Percentiles rank a stretch among this genome's conserved stretches.
Evolutionary conservation across 2,329 filamentous ascomycete species (phyloP).

Genomic region (Talaromyces funiculosus): DNA sequence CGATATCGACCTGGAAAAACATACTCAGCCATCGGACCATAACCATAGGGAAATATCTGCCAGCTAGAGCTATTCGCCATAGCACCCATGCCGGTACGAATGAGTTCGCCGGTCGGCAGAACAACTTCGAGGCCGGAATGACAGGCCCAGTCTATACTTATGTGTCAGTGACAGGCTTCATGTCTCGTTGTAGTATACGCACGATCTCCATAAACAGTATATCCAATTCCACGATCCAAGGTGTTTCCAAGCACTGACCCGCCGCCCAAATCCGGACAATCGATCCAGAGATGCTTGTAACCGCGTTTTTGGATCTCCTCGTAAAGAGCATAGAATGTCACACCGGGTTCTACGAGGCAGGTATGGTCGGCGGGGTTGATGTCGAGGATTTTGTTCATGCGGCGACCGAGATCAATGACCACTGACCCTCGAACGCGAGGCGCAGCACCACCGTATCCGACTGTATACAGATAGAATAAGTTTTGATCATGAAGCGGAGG

Average conservation of each 20-base stretch:
- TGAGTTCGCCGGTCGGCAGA: slow-evolving; percentile 33
- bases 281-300: slow-evolving; percentile 38
- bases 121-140: slow-evolving; percentile 43
- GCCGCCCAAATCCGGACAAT: slow-evolving; percentile 32
- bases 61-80: slow-evolving; percentile 21
- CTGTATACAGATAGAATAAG: neutral
- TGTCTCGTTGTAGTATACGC: neutral
- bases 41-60: slow-evolving; percentile 16
- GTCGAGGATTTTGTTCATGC: slow-evolving; percentile 38
- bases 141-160: neutral
- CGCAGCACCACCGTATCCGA: slow-evolving; percentile 38
- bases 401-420: slow-evolving; percentile 34
- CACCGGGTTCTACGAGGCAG: slow-evolving; percentile 42
- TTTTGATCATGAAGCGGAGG: neutral
- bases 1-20: neutral
- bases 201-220: slow-evolving; percentile 36
- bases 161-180: neutral
- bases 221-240: slow-evolving; percentile 30
- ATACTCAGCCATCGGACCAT: slow-evolving; percentile 13
- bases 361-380: slow-evolving; percentile 33
- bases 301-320: slow-evolving; percentile 33
- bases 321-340: slow-evolving; percentile 37
- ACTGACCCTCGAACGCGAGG: slow-evolving; percentile 43
- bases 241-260: slow-evolving; percentile 32
- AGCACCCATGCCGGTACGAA: slow-evolving; percentile 39